A percentile compares a stretch with the other conserved stretches of the same genome.
Evolutionary conservation across 2,329 filamentous ascomycete species (phyloP).

Genomic region (Ophiostoma quercus): DNA sequence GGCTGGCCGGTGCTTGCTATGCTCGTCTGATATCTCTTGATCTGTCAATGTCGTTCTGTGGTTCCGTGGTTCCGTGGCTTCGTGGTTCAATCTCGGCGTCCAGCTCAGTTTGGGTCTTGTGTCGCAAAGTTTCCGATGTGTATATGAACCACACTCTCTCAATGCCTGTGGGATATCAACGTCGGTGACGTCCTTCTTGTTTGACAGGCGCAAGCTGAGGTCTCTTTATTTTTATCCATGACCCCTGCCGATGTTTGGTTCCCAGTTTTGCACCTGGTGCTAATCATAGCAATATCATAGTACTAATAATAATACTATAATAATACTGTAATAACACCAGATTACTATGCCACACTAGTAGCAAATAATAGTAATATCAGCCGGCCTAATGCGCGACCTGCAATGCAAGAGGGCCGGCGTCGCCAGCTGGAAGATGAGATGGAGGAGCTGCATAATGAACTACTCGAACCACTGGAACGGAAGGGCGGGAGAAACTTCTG

Average conservation of each 20-base stretch:
- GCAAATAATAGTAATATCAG: conserved; percentile 13
- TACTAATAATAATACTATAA: conserved; percentile 18
- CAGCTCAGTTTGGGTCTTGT: background rate
- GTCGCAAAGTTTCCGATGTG: background rate
- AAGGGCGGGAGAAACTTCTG: background rate
- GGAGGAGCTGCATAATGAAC: background rate
- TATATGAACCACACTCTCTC: background rate
- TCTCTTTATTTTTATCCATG: conserved; percentile 5
- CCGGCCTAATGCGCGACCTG: conserved; percentile 18
- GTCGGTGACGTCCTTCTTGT: background rate
- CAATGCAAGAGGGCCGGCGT: conserved; percentile 13
- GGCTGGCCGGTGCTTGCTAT: background rate
- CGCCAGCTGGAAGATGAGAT: conserved; percentile 3
- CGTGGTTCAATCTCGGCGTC: conserved; percentile 2
- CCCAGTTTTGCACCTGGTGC: conserved; percentile 16
- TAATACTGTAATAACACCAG: conserved; percentile 16
- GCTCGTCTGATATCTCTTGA: conserved; percentile 2
- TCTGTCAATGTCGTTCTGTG: background rate
- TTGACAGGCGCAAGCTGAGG: background rate
- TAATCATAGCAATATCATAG: conserved; percentile 19
- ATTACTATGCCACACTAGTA: background rate
- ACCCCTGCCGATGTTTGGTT: conserved; percentile 16
- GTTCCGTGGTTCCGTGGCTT: background rate
- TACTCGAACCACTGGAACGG: conserved; percentile 7
- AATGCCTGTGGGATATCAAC: background rate